A percentile compares a stretch with the other conserved stretches of the same genome.
Conservation (phyloP, 2,329 filamentous ascomycete genomes). For the Ophiostoma fasciatum region DNA sequence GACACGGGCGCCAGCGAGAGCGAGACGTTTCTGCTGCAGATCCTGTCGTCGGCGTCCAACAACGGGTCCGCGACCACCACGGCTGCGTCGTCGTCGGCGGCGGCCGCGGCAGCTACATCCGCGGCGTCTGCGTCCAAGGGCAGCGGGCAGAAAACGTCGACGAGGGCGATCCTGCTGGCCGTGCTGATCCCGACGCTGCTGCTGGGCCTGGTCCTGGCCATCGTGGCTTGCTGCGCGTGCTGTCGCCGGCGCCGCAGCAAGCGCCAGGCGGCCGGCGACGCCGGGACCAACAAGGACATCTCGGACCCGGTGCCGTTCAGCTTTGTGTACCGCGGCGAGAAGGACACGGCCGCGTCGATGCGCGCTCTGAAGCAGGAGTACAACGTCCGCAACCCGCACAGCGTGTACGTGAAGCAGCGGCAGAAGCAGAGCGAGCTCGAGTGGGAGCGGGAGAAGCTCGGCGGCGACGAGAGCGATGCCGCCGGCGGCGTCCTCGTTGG, state of each 20-base stretch:
- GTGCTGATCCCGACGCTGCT: constrained; percentile 29
- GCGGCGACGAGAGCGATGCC: neutral
- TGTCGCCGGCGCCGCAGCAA: constrained; percentile 16
- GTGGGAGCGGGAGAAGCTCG: constrained; percentile 1
- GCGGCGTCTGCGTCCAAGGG: neutral
- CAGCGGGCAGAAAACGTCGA: neutral
- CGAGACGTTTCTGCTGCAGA: constrained; percentile 21
- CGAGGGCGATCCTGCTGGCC: constrained; percentile 24
- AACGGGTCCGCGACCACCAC: constrained; percentile 12
- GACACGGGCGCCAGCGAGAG: constrained; percentile 21
- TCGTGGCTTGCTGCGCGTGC: constrained; percentile 15
- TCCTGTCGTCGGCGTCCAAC: constrained; percentile 17
- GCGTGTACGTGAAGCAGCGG: neutral
- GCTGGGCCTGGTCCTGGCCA: constrained; percentile 19
- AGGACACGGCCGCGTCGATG: constrained; percentile 10
- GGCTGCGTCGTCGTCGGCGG: constrained; percentile 1
- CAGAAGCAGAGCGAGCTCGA: no score
- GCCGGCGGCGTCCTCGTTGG: constrained; percentile 4
- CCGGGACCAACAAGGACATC: constrained; percentile 14
- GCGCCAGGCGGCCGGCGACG: constrained; percentile 14
- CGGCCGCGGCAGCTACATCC: constrained; percentile 1
- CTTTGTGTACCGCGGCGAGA: constrained; percentile 15
- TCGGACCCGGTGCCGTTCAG: constrained; percentile 18
- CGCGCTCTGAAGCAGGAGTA: constrained; percentile 10
- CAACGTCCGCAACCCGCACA: constrained; percentile 5